Base-by-base conservation (phyloP, 768 basidiomycete genomes). In the Lactifluus subvellereus region DNA sequence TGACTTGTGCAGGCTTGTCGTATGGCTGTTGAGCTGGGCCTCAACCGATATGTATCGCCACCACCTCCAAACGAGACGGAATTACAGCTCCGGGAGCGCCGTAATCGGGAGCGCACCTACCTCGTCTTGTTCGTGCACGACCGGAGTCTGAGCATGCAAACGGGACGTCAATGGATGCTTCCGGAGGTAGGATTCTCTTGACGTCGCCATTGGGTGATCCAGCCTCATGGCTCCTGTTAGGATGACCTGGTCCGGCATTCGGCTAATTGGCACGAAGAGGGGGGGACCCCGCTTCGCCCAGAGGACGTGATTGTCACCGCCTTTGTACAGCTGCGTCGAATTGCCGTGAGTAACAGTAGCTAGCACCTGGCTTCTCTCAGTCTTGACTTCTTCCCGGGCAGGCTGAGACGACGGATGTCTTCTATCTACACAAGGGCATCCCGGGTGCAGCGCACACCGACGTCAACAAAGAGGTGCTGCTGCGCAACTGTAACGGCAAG, bases 91-190 rank as follows among this genome's bases (percentile, higher is more conserved):
- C 78, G 85, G 30, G 90, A 93, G 71, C 85, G 91, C 38, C 85
- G 91, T 40, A 92, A 93, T 69, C 80, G 88, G 66, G 91, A 94
- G 74, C 82, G 91, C 63, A 91, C 91, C 1, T 93, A 91, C 72
- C 82, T 94, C 53, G 89, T 94, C 14, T 75, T 94, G 14, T 94
- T 89, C 69, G 86, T 91, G 48, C 91, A 94, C 69, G 91, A 94
- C 73, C 86, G 91, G 58, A 89, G 87, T 69, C 79, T 93, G 51
- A 88, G 86, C 74, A 91, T 88, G 73, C 91, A 93, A 73, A 92
- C 91, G 1, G 91, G 91, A 53, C 79, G 88, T 48, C 85, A 84
- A 63, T 92, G 89, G 89, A 93, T 93, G 91, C 80, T 94, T 20
- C 89, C 88, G 9, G 91, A 92, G 76, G 79, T 80, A 30, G 18